Percentiles rank a stretch among this genome's conserved stretches.
These are phyloP conservation scores for Colletotrichum incanum DNA, from an alignment of 2,329 filamentous ascomycete genomes.

Conservation along the genomic window DNA sequence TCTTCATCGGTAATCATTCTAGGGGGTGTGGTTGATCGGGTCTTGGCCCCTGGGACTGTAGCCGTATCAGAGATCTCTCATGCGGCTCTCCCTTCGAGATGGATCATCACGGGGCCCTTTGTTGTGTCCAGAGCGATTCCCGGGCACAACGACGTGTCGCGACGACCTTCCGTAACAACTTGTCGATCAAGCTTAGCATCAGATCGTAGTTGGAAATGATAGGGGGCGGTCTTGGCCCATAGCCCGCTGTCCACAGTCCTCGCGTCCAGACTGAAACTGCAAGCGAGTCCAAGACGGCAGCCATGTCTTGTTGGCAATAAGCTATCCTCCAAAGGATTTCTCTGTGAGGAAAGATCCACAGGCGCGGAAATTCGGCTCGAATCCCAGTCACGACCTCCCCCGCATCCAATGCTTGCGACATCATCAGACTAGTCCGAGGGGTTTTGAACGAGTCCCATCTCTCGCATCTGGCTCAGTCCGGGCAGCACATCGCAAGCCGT, in stretches of 20 bases:
- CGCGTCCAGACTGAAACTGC: slow-evolving; percentile 36
- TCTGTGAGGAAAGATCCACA: not conserved
- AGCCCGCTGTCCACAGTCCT: slow-evolving; percentile 1
- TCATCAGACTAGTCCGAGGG: slow-evolving; percentile 15
- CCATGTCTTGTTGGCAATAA: slow-evolving; percentile 20
- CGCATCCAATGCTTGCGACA: slow-evolving; percentile 19
- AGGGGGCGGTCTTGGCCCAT: not conserved
- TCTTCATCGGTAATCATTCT: not conserved
- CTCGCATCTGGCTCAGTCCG: slow-evolving; percentile 28
- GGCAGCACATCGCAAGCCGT: slow-evolving; percentile 30
- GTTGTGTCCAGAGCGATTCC: not conserved
- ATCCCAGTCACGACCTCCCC: slow-evolving; percentile 10
- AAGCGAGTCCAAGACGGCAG: slow-evolving; percentile 23
- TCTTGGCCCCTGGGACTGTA: slow-evolving; percentile 34
- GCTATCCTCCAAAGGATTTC: not conserved
- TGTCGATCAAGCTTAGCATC: slow-evolving; percentile 39
- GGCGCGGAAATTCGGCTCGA: slow-evolving; percentile 22
- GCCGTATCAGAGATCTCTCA: slow-evolving; percentile 24
- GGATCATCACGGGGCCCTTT: slow-evolving; percentile 1
- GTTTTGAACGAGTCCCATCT: slow-evolving; percentile 31
- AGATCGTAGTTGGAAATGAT: slow-evolving; percentile 12
- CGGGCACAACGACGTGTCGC: slow-evolving; percentile 10
- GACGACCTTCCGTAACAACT: slow-evolving; percentile 34
- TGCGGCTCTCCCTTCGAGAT: slow-evolving; percentile 9
- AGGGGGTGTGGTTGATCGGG: not conserved